phyloP scores from a whole-genome alignment of 2,329 filamentous ascomycete species.

The Aspergillus oerlinghausenensis region DNA sequence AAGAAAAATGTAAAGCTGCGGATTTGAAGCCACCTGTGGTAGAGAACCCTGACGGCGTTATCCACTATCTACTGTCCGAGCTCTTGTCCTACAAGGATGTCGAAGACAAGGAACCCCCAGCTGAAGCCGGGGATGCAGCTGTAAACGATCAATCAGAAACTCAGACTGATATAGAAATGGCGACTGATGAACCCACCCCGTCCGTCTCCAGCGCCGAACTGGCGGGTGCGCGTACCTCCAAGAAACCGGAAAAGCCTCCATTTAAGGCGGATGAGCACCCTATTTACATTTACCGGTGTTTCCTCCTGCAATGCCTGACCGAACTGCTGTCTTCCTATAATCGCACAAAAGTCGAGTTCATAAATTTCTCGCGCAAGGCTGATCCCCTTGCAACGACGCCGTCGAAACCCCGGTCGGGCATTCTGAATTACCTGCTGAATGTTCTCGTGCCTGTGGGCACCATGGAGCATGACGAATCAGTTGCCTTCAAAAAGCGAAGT shows the following conservation, averaged over 20 bases:
- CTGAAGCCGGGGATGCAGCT: constrained; percentile 25
- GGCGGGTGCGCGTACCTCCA: constrained; percentile 40
- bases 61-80: constrained; percentile 91
- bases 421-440: constrained; percentile 89
- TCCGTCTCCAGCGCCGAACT: constrained; percentile 29
- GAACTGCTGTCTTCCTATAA: constrained; percentile 91
- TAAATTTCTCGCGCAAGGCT: constrained; percentile 94
- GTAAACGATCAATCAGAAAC: constrained; percentile 29
- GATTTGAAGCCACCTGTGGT: constrained; percentile 80
- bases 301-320: constrained; percentile 84
- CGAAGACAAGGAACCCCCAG: constrained; percentile 68
- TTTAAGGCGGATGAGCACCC: constrained; percentile 94
- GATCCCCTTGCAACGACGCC: constrained; percentile 80
- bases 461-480: constrained; percentile 67
- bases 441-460: constrained; percentile 65
- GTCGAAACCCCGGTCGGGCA: constrained; percentile 86
- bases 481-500: constrained; percentile 75
- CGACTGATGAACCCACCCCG: constrained; percentile 34
- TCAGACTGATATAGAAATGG: constrained; percentile 49
- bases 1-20: constrained; percentile 50
- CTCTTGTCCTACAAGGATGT: constrained; percentile 88
- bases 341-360: constrained; percentile 94
- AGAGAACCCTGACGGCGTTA: constrained; percentile 89
- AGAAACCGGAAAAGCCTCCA: constrained; percentile 64
- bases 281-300: constrained; percentile 94